Percentiles rank a stretch among this genome's conserved stretches.
Evolutionary conservation across 345 rosid genomes (phyloP).

Genomic region (Sisymbrium irio): DNA sequence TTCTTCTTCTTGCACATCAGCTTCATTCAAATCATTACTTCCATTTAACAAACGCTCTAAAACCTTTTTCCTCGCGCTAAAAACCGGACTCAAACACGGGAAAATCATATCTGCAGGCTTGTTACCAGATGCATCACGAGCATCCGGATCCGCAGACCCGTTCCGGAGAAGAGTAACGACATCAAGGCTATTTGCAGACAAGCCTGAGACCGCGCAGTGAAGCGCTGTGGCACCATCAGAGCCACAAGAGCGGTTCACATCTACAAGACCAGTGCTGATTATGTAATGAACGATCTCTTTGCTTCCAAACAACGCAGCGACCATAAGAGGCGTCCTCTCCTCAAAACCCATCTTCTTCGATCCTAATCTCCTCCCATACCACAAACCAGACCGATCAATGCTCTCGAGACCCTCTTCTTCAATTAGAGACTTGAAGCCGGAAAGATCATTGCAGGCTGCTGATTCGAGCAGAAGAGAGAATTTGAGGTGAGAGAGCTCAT

Average conservation of each 20-base stretch:
- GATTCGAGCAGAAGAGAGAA: slow-evolving; percentile 61
- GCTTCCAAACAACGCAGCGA: slow-evolving; percentile 89
- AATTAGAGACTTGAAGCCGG: slow-evolving; percentile 51
- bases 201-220: slow-evolving; percentile 81
- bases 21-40: slow-evolving; percentile 32
- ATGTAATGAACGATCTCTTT: slow-evolving; percentile 58
- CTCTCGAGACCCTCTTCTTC: slow-evolving; percentile 50
- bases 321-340: slow-evolving; percentile 83
- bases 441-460: slow-evolving; percentile 68
- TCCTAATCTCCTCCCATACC: slow-evolving; percentile 77
- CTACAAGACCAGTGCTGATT: slow-evolving; percentile 45
- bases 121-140: slow-evolving; percentile 60
- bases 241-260: slow-evolving; percentile 64
- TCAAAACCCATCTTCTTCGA: slow-evolving; percentile 62
- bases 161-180: slow-evolving; percentile 60
- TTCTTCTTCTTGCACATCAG: slow-evolving; percentile 36
- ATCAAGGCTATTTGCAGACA: slow-evolving; percentile 52
- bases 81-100: slow-evolving; percentile 39
- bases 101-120: slow-evolving; percentile 55
- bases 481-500: slow-evolving; percentile 34
- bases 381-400: slow-evolving; percentile 55
- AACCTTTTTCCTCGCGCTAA: slow-evolving; percentile 47
- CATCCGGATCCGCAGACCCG: slow-evolving; percentile 58
- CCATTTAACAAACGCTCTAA: slow-evolving; percentile 54
- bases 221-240: slow-evolving; percentile 77